phyloP scores from a whole-genome alignment of 805 yeast species.

The Candida khao-thaluensis region DNA sequence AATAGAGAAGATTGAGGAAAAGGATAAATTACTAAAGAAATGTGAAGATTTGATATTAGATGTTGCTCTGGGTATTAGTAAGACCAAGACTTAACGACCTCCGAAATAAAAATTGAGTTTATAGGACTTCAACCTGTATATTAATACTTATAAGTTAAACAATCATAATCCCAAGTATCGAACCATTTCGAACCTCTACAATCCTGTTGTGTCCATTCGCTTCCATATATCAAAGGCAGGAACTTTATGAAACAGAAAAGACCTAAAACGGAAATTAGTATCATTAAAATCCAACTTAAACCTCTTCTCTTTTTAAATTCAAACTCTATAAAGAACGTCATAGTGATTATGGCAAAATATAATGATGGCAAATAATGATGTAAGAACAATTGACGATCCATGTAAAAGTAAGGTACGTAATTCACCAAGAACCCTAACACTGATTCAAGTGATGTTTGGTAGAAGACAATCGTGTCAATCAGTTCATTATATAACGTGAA shows the following conservation, averaged over 20 bases:
- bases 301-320: constrained; percentile 26
- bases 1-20: constrained; percentile 54
- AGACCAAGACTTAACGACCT: constrained; percentile 27
- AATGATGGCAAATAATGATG: constrained; percentile 52
- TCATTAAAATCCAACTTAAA: constrained; percentile 27
- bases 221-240: constrained; percentile 48
- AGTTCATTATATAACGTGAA: constrained; percentile 21
- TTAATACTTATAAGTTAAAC: constrained; percentile 25
- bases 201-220: constrained; percentile 40
- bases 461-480: constrained; percentile 15
- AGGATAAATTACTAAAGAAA: constrained; percentile 58
- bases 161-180: constrained; percentile 45
- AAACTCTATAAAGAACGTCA: constrained; percentile 46
- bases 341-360: constrained; percentile 46
- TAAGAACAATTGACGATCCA: constrained; percentile 39
- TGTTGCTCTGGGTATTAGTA: constrained; percentile 55
- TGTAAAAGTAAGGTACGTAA: constrained; percentile 52
- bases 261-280: constrained; percentile 18
- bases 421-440: constrained; percentile 59
- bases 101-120: no score
- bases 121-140: no score
- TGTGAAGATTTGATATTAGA: constrained; percentile 66
- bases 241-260: constrained; percentile 26
- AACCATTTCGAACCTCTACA: constrained; percentile 40
- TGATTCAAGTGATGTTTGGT: constrained; percentile 32